Base-by-base conservation (phyloP, 768 basidiomycete genomes). In the Galerina marginata region DNA sequence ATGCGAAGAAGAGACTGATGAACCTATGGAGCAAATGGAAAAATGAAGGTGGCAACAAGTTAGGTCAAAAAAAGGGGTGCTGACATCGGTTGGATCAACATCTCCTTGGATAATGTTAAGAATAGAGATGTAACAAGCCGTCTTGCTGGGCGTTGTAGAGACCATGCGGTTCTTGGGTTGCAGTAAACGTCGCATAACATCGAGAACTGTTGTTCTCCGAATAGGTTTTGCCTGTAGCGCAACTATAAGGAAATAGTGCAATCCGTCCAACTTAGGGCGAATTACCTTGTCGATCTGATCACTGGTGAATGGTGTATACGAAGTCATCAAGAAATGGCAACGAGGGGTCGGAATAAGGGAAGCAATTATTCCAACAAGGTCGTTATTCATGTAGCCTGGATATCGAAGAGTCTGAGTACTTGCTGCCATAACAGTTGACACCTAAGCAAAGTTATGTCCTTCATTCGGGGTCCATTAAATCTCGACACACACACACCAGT, bases 161-260 rank as follows among this genome's bases (percentile, higher is more conserved):
- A 99, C 97, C 89, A 99, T 94, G 50, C 97, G 89, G 74, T 99
- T 99, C 79, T 99, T 99, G 15, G 97, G 97, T 71, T 99, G 97
- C 1, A 99, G 80, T 0, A 99, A 82, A 37, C 97, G 90, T 6
- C 97, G 90, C 97, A 99, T 99, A 52, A 99, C 97, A 74, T 99
- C 97, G 6, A 99, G 82, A 4, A 99, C 96, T 0, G 97, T 98
- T 47, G 97, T 99, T 67, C 97, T 87, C 6, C 97, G 89, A 42
- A 96, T 96, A 1, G 95, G 86, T 75, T 97, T 98, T 15, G 95
- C 95, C 96, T 95, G 9, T 11, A 16, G 25, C 0, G 38, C 12
- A 20, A 36, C 39, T 29, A 38, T 20, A 10, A 45, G 15, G 52
- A 16, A 14, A 42, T 23, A 25, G 7, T 1, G 12, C 29, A 40